Conservation (phyloP, 228 moss, liverwort and hornwort genomes). For the Sphagnum fallax region DNA sequence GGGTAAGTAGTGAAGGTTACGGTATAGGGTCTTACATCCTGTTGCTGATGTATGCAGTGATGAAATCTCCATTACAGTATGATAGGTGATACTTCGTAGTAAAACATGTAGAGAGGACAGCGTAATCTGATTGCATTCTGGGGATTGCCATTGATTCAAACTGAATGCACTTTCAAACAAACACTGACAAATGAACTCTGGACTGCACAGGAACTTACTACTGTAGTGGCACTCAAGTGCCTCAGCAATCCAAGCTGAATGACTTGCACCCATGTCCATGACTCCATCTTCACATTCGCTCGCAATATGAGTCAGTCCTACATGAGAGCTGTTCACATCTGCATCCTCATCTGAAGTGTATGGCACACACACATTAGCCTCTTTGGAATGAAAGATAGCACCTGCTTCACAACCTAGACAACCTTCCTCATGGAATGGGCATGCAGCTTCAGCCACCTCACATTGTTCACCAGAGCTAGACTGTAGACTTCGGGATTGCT, state of each 20-base stretch:
- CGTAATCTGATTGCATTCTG: no score
- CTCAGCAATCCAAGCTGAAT: constrained; percentile 20
- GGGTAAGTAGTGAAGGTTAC: no score
- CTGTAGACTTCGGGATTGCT: not conserved
- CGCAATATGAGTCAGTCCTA: not conserved
- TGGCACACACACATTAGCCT: not conserved
- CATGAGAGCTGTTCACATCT: not conserved
- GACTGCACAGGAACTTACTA: constrained; percentile 12
- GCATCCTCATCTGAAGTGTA: not conserved
- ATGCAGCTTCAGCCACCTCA: not conserved
- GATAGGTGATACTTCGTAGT: not conserved
- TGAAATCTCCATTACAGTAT: no score
- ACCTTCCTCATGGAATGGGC: constrained; percentile 1
- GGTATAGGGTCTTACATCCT: no score
- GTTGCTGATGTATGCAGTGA: no score
- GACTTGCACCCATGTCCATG: not conserved
- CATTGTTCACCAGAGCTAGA: not conserved
- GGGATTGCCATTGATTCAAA: no score
- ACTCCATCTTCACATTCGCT: not conserved
- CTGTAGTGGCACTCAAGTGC: constrained; percentile 16
- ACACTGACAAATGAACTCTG: not conserved
- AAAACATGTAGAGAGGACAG: not conserved
- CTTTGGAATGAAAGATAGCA: not conserved
- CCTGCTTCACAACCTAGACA: not conserved
- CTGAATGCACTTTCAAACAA: not conserved